Conservation (phyloP, 768 basidiomycete genomes). For the Lentinula sp. region DNA sequence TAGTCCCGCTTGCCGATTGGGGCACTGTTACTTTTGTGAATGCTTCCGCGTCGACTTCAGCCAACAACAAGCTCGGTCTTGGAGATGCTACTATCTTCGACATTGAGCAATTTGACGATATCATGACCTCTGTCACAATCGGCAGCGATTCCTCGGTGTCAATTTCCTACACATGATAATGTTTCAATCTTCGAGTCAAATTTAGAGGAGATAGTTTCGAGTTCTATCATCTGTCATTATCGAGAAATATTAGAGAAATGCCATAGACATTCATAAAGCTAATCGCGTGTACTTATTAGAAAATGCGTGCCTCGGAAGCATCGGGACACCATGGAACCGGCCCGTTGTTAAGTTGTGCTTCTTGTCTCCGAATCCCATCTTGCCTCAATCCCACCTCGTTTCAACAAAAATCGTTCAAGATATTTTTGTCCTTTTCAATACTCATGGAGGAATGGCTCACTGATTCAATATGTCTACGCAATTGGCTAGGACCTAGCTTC, state of each 20-base stretch:
- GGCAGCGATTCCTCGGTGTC: neutral
- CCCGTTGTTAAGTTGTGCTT: neutral
- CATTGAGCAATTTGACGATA: constrained; percentile 19
- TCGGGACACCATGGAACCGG: neutral
- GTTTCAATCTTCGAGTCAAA: neutral
- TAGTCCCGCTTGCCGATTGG: constrained; percentile 31
- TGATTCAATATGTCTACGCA: neutral
- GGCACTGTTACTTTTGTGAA: constrained; percentile 29
- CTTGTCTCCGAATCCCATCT: constrained; percentile 1
- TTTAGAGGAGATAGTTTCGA: neutral
- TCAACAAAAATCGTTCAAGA: neutral
- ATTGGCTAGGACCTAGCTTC: neutral
- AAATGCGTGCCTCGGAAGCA: no score
- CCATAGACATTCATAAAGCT: no score
- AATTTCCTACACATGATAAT: neutral
- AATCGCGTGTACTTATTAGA: no score
- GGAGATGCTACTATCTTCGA: constrained; percentile 26
- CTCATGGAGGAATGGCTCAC: neutral
- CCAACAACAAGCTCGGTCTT: constrained; percentile 17
- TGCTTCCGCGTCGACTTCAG: constrained; percentile 19
- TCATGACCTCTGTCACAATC: neutral
- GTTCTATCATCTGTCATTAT: no score
- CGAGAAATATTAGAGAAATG: no score
- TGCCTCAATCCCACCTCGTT: constrained; percentile 1
- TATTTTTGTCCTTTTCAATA: neutral